These are phyloP conservation scores for Backusella morwellensis DNA, from an alignment of 192 early-diverging fungal species.

Conservation along the genomic window DNA sequence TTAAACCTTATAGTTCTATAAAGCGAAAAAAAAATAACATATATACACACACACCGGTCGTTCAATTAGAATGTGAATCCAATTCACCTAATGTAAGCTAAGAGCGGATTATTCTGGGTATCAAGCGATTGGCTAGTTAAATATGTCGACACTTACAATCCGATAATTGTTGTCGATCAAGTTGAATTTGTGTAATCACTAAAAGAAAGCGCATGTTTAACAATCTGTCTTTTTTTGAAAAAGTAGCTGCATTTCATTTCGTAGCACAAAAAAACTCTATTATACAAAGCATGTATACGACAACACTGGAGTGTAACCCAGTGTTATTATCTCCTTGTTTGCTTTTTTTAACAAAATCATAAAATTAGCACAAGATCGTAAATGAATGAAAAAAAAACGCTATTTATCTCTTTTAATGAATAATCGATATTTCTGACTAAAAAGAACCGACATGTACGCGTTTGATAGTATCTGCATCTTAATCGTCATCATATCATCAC, in stretches of 20 bases:
- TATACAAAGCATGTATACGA: background rate
- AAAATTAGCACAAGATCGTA: background rate
- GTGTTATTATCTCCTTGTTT: background rate
- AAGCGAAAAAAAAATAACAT: background rate
- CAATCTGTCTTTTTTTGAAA: background rate
- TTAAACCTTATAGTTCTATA: background rate
- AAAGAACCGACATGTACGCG: background rate
- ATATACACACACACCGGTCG: background rate
- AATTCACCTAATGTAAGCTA: background rate
- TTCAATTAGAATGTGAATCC: background rate
- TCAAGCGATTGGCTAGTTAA: background rate
- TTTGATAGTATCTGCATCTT: background rate
- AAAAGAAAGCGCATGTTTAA: background rate
- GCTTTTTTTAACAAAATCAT: background rate
- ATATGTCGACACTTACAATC: background rate
- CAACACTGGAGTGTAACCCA: background rate
- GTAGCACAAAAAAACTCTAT: background rate
- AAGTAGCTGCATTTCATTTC: background rate
- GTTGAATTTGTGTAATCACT: background rate
- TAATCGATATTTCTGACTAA: background rate
- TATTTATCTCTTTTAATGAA: background rate
- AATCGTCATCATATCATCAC: background rate
- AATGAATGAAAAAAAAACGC: slow-evolving; percentile 2
- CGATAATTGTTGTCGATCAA: slow-evolving; percentile 5
- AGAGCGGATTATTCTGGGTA: background rate